A percentile compares a stretch with the other conserved stretches of the same genome.
These are phyloP conservation scores for Phialophora expanda DNA, from an alignment of 2,329 filamentous ascomycete genomes.

Conservation along the genomic window DNA sequence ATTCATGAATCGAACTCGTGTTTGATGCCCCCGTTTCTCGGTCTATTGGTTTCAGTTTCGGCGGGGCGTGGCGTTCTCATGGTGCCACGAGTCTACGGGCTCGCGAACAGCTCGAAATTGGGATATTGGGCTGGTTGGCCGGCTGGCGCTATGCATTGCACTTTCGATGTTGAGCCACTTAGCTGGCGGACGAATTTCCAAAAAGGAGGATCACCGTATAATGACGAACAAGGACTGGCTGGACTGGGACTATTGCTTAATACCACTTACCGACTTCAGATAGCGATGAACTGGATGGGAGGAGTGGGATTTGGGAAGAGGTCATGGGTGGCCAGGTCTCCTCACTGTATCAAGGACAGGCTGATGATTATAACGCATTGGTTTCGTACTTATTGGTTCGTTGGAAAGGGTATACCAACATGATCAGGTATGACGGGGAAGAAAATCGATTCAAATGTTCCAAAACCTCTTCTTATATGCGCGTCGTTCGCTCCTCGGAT, in stretches of 20 bases:
- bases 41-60: slow-evolving; percentile 12
- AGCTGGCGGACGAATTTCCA: slow-evolving; percentile 20
- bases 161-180: slow-evolving; percentile 5
- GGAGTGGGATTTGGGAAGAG: slow-evolving; percentile 13
- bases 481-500: not conserved
- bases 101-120: not conserved
- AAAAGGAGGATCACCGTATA: slow-evolving; percentile 24
- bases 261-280: slow-evolving; percentile 23
- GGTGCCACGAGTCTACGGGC: slow-evolving; percentile 23
- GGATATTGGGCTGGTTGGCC: slow-evolving; percentile 3
- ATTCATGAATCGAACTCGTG: slow-evolving; percentile 66
- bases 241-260: slow-evolving; percentile 35
- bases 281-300: slow-evolving; percentile 11
- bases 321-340: slow-evolving; percentile 7
- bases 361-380: slow-evolving; percentile 18
- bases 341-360: slow-evolving; percentile 12
- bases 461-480: not conserved
- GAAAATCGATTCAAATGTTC: slow-evolving; percentile 2
- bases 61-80: slow-evolving; percentile 18
- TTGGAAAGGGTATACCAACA: not conserved
- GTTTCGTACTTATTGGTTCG: not conserved
- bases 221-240: slow-evolving; percentile 36
- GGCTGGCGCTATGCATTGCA: slow-evolving; percentile 4
- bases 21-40: slow-evolving; percentile 8
- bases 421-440: not conserved